Evolutionary conservation across 345 rosid genomes (phyloP), one percentile per base, ranked within the genome.

Genomic region (Ceriops tagal): DNA sequence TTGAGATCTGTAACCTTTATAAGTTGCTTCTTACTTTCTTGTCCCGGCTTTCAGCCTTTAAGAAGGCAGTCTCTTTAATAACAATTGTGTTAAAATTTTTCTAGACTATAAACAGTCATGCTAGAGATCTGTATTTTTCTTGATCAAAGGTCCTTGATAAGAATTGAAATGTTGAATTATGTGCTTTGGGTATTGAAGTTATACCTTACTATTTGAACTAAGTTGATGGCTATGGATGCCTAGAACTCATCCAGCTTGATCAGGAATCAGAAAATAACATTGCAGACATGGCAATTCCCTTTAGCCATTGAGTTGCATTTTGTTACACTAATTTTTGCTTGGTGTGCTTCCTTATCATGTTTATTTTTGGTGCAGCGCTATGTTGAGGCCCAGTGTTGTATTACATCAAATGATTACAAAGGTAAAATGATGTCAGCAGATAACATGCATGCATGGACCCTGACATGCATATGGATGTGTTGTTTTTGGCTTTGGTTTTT

Each of bases 301-400:
- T 43, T 10, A 62, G 28, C 34, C 3, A 37, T n/a, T 24, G 31
- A 43, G 31, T 56, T 68, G 22, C 46, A 65, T 69, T 51, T 68
- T 46, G 58, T 64, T 46, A 43, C 35, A 16, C 47, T 65, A 24
- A 37, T 67, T 56, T 31, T 31, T 69, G 13, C 68, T 34, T 35
- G 32, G 3, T 49, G 64, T 57, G 18, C 64, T 61, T 4, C 43
- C 52, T 47, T 57, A 27, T 57, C 20, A 21, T 31, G 77, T 65
- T 73, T 65, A 52, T 75, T 76, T 71, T 31, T 81, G 67, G 49
- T 76, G 74, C 96, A 92, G 99, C 89, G 97, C 32, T 95, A 95
- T 79, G 97, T 95, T 53, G 99, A 95, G 83, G 99, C 97, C 16
- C 97, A 87, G 71, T 89, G 98, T 79, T 88, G 90, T 76, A 77